Percentiles rank a stretch among this genome's conserved stretches.
phyloP scores from a whole-genome alignment of 805 yeast species.

The Metschnikowia cerradonensis region DNA sequence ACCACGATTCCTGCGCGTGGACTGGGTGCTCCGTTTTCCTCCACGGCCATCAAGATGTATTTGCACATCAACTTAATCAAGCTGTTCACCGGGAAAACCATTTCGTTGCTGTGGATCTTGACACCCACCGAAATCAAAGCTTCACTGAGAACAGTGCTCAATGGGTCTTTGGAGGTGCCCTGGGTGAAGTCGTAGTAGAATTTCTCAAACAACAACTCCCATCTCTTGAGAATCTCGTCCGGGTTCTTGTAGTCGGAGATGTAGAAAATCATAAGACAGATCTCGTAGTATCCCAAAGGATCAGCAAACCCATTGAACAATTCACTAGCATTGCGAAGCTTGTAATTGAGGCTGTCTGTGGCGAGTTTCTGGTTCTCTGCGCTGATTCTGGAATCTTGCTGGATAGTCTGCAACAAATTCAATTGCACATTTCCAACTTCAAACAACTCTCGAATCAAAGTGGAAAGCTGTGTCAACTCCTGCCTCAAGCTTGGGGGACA shows the following conservation, averaged over 20 bases:
- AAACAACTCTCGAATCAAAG: constrained; percentile 70
- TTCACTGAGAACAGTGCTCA: constrained; percentile 35
- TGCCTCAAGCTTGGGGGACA: constrained; percentile 76
- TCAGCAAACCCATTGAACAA: constrained; percentile 83
- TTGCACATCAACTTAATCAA: constrained; percentile 63
- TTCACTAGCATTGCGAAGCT: constrained; percentile 68
- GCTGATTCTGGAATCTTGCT: constrained; percentile 47
- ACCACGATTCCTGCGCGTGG: constrained; percentile 54
- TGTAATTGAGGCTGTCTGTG: constrained; percentile 51
- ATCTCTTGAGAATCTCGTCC: constrained; percentile 76
- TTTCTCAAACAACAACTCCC: constrained; percentile 69
- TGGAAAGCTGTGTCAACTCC: constrained; percentile 65
- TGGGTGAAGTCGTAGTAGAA: constrained; percentile 30
- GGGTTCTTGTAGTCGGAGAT: constrained; percentile 80
- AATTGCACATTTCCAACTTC: constrained; percentile 85
- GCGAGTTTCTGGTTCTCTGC: constrained; percentile 50
- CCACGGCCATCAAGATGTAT: constrained; percentile 39
- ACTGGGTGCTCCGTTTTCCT: constrained; percentile 23
- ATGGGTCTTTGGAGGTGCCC: constrained; percentile 25
- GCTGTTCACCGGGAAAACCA: constrained; percentile 74
- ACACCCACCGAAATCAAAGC: constrained; percentile 53
- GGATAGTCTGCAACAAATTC: constrained; percentile 51
- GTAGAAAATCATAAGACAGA: constrained; percentile 74
- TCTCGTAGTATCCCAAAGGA: constrained; percentile 81
- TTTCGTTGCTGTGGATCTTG: constrained; percentile 62